These are phyloP conservation scores for Butyriboletus loyo DNA, from an alignment of 768 basidiomycete species.

Conservation along the genomic window DNA sequence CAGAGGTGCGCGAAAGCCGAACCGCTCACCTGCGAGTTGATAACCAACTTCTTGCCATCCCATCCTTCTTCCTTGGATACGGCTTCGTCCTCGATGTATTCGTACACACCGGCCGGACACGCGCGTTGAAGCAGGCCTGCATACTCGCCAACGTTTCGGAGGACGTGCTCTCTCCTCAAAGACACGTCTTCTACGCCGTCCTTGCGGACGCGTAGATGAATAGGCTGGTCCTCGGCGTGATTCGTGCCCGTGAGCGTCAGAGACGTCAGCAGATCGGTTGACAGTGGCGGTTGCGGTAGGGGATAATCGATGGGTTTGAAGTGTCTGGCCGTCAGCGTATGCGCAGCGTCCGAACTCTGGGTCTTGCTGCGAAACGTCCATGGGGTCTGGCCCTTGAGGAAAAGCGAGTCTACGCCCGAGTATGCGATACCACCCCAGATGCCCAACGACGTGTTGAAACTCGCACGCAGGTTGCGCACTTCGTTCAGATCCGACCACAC, in stretches of 20 bases:
- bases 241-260: slow-evolving; percentile 91
- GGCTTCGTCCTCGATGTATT: slow-evolving; percentile 79
- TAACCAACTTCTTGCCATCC: slow-evolving; percentile 85
- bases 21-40: slow-evolving; percentile 84
- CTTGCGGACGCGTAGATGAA: slow-evolving; percentile 74
- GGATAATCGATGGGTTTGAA: slow-evolving; percentile 84
- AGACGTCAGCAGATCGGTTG: slow-evolving; percentile 90
- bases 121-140: slow-evolving; percentile 86
- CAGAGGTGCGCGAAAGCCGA: neutral
- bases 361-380: slow-evolving; percentile 84
- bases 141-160: slow-evolving; percentile 71
- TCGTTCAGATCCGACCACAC: slow-evolving; percentile 83
- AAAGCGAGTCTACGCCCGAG: slow-evolving; percentile 81
- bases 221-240: slow-evolving; percentile 94
- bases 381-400: slow-evolving; percentile 81
- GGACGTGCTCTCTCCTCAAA: slow-evolving; percentile 62
- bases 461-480: slow-evolving; percentile 88
- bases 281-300: slow-evolving; percentile 80
- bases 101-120: slow-evolving; percentile 96
- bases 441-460: slow-evolving; percentile 78
- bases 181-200: slow-evolving; percentile 39
- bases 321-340: slow-evolving; percentile 64
- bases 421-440: slow-evolving; percentile 86
- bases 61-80: slow-evolving; percentile 53
- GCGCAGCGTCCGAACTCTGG: slow-evolving; percentile 55